Conservation (phyloP, 2,329 filamentous ascomycete species). For the Apiospora hydei region DNA sequence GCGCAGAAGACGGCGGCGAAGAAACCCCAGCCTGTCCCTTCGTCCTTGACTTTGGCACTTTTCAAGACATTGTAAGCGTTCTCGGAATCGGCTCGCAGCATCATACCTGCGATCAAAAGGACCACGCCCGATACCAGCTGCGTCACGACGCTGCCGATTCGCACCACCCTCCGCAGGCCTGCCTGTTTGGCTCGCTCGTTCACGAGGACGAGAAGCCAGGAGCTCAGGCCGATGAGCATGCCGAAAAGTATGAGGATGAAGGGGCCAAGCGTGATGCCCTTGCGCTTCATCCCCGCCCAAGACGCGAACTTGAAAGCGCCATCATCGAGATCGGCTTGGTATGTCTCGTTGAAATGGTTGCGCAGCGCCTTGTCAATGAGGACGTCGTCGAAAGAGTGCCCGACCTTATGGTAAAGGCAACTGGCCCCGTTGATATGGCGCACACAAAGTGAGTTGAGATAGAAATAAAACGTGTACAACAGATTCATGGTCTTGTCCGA, state of each 20-base stretch:
- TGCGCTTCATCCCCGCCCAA: neutral
- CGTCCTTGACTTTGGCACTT: neutral
- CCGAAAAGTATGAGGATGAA: neutral
- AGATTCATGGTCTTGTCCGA: slow-evolving; percentile 10
- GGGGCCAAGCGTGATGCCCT: neutral
- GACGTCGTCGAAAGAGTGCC: neutral
- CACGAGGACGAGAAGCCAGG: neutral
- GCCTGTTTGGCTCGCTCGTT: neutral
- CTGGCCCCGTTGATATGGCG: neutral
- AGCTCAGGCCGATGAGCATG: neutral
- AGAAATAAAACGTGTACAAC: slow-evolving; percentile 17
- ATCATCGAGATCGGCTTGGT: neutral
- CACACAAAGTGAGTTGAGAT: slow-evolving; percentile 3
- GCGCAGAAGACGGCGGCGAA: slow-evolving; percentile 10
- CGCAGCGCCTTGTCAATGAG: neutral
- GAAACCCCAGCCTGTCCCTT: slow-evolving; percentile 3
- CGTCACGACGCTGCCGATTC: slow-evolving; percentile 2
- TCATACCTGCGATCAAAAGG: neutral
- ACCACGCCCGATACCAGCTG: neutral
- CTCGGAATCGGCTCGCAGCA: neutral
- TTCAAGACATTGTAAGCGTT: neutral
- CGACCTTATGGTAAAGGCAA: neutral
- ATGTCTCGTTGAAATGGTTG: slow-evolving; percentile 12
- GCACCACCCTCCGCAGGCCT: neutral
- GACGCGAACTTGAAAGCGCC: neutral